phyloP scores from a whole-genome alignment of 129 eudicot genomes.

The Ambrosia artemisiifolia region DNA sequence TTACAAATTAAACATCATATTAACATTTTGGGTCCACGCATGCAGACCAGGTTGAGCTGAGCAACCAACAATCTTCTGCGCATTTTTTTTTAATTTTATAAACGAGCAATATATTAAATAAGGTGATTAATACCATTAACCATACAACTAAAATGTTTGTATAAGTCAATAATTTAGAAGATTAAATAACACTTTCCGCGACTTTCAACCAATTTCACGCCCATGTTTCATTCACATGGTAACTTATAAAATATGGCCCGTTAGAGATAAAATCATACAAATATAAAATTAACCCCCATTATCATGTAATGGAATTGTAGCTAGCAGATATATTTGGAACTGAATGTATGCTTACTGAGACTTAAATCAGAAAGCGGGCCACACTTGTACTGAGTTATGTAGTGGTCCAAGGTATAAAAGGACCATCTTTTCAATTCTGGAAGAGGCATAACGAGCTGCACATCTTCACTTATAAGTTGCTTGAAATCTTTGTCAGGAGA shows the following conservation, averaged over 20 bases:
- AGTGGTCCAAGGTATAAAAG: constrained; percentile 87
- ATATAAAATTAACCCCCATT: no score
- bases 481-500: constrained; percentile 98
- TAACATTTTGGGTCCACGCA: background rate
- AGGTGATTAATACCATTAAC: background rate
- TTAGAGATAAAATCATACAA: background rate
- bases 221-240: background rate
- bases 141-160: background rate
- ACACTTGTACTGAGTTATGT: constrained; percentile 77
- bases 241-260: background rate
- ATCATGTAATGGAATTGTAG: background rate
- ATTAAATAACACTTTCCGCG: background rate
- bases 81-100: background rate
- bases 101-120: background rate
- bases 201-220: background rate
- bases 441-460: constrained; percentile 83
- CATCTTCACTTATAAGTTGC: constrained; percentile 85
- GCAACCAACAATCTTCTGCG: background rate
- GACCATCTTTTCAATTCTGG: constrained; percentile 83
- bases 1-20: background rate
- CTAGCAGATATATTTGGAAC: background rate
- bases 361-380: constrained; percentile 87
- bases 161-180: background rate
- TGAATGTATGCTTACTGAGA: constrained; percentile 52
- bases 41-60: background rate